Base-by-base conservation (phyloP, 1,284 basidiomycete genomes). In the Malassezia slooffiae region DNA sequence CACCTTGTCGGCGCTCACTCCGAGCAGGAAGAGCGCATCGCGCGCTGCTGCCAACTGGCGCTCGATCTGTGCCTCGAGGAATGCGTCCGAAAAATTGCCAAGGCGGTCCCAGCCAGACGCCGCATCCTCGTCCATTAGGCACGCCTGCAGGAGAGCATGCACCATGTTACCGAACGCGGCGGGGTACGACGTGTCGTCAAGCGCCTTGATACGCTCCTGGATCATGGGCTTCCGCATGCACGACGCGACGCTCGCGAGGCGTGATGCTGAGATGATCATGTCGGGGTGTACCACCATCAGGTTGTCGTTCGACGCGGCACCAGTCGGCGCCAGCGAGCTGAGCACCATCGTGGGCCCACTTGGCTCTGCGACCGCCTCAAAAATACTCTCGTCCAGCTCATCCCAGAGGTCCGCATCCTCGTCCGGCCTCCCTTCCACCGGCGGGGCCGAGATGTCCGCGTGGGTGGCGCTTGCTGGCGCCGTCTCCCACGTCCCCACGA, bases 41-140 rank as follows among this genome's bases (percentile, higher is more conserved):
- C 60, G 50, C 34, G 54, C 47, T 47, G 30, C 23, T 8, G 29
- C 31, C 10, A 68, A 49, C 34, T 67, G 60, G 9, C 40, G 34
- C 16, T 50, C 34, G 15, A 67, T 43, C 34, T 60, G 57, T 4
- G 24, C 28, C 9, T 54, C 43, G 15, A 64, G 40, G 17, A 64
- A 65, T 19, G 47, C 17, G 8, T 20, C 33, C 12, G 58, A 57
- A 40, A 68, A 68, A 40, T 68, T 38, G 26, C 52, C 64, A 33
- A 58, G 57, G 40, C 47, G 58, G 40, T 30, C 52, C 65, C 52
- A 60, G 12, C 32, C 58, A 22, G 50, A 55, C 17, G 43, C 24
- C 8, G 82, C 71, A 0, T 75, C 74, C 16, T 78, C 72, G 1
- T 47, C 60, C 2, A 56, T 52, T 12, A 67, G 47, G 30, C 63